Percentiles rank a stretch among this genome's conserved stretches.
Conservation (phyloP, 2,329 filamentous ascomycete genomes). For the Mollisia scopiformis region DNA sequence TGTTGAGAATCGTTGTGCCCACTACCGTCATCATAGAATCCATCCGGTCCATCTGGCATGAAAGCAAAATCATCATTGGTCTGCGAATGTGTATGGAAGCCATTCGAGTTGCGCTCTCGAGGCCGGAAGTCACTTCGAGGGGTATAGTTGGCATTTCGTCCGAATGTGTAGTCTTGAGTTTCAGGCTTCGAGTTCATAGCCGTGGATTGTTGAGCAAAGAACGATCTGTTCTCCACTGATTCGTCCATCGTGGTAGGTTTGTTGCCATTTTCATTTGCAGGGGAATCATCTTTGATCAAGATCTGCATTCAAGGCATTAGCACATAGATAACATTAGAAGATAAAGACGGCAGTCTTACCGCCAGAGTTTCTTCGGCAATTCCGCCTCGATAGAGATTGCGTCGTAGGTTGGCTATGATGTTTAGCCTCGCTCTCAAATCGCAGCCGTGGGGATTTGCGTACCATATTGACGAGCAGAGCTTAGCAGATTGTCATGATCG, state of each 20-base stretch:
- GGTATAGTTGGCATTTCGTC: constrained; percentile 28
- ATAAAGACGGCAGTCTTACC: constrained; percentile 19
- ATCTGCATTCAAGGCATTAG: constrained; percentile 28
- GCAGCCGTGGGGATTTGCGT: constrained; percentile 27
- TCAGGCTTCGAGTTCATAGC: constrained; percentile 19
- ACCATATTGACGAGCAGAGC: constrained; percentile 56
- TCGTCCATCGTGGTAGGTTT: constrained; percentile 23
- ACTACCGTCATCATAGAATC: constrained; percentile 26
- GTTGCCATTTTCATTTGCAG: constrained; percentile 18
- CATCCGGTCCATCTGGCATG: constrained; percentile 23
- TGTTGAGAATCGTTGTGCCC: constrained; percentile 27
- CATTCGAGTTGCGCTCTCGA: constrained; percentile 17
- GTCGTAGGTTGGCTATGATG: constrained; percentile 41
- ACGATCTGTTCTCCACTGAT: constrained; percentile 17
- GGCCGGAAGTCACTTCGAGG: constrained; percentile 21
- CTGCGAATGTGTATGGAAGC: constrained; percentile 22
- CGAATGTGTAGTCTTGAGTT: constrained; percentile 30
- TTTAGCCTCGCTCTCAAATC: constrained; percentile 11
- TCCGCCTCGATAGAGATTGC: constrained; percentile 53
- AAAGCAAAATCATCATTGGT: constrained; percentile 26
- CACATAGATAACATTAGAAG: not conserved
- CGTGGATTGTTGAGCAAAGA: constrained; percentile 16
- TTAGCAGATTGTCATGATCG: constrained; percentile 61
- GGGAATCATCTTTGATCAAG: constrained; percentile 29
- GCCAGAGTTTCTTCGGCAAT: constrained; percentile 49